Conservation (phyloP, 108 stramenopile genomes). For the Tribonema minus region DNA sequence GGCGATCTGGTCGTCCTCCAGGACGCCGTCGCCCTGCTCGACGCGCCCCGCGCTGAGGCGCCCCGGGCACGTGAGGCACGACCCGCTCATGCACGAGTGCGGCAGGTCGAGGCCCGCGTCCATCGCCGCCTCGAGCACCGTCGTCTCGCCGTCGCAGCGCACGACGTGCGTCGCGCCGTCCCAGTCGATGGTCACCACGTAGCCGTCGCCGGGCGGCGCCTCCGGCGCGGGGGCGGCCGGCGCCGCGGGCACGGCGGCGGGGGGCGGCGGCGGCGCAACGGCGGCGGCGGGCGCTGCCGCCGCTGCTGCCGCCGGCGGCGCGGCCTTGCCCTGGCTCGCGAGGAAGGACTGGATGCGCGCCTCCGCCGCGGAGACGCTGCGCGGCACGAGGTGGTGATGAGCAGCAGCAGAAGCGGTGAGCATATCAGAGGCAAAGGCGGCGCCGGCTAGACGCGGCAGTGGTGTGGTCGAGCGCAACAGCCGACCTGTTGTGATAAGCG, state of each 20-base stretch:
- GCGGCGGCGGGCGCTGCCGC: not conserved
- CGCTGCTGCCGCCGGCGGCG: not conserved
- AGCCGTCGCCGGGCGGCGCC: not conserved
- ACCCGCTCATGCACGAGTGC: constrained; percentile 22
- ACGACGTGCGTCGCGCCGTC: constrained; percentile 31
- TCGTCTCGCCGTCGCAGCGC: constrained; percentile 18
- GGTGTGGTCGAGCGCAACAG: no score
- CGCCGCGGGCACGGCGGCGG: not conserved
- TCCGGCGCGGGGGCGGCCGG: not conserved
- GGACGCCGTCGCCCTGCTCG: constrained; percentile 24
- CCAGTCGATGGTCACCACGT: constrained; percentile 33
- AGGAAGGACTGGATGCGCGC: not conserved
- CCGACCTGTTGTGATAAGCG: no score
- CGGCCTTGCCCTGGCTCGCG: not conserved
- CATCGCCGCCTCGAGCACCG: constrained; percentile 31
- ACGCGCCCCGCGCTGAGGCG: constrained; percentile 18
- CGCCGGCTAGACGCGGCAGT: no score
- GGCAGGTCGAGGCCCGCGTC: constrained; percentile 34
- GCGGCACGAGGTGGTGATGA: not conserved
- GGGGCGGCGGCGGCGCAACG: not conserved
- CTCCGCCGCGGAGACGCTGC: not conserved
- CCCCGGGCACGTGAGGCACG: constrained; percentile 32
- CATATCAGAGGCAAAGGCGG: no score
- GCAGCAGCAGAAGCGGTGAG: no score
- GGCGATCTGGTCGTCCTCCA: constrained; percentile 32